Base-by-base conservation (phyloP, 441 rosid species). In the Mallotus repandus region DNA sequence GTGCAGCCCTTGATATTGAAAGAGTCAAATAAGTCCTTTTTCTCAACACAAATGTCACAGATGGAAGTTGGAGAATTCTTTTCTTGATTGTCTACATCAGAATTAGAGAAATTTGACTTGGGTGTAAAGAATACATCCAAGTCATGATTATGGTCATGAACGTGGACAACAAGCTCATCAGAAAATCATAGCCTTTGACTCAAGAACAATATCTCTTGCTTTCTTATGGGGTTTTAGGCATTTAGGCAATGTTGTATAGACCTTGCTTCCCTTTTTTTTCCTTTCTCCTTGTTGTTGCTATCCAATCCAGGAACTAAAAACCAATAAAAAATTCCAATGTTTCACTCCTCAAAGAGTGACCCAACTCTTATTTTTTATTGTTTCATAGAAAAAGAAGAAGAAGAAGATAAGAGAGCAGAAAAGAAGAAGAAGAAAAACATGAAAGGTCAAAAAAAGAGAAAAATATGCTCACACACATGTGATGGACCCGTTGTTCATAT, bases 21-120 rank as follows among this genome's bases (percentile, higher is more conserved):
- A 0, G 78, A 67, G 35, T 81, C 66, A 5, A 14, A 25, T 41
- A 68, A 22, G 13, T 66, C 52, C 61, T 71, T 83, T 83, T 58
- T 0, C 9, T 82, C 84, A 1, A 73, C 72, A 13, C 89, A 86
- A 14, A 86, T 81, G 56, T 76, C 83, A 7, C 89, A 84, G 0
- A 73, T 45, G 63, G 77, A 81, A 63, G 56, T 49, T 22, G 48
- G 63, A 2, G 45, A 49, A 18, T 38, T 15, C 3, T 54, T 21
- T 2, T 54, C 61, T 1, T 65, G 38, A 8, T 69, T 29, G 4
- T 56, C 38, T 13, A 19, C 21, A 12, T 62, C 60, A 21, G 2
- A 5, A 12, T 35, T 38, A 14, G 58, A 6, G 25, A 6, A 6
- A 18, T 12, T 4, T 61, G 68, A 61, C 19, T 61, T 45, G 15